Evolutionary conservation across 176 grass and related monocot genomes (phyloP), one percentile per base, ranked within the genome.

Genomic region (Musa acuminata): DNA sequence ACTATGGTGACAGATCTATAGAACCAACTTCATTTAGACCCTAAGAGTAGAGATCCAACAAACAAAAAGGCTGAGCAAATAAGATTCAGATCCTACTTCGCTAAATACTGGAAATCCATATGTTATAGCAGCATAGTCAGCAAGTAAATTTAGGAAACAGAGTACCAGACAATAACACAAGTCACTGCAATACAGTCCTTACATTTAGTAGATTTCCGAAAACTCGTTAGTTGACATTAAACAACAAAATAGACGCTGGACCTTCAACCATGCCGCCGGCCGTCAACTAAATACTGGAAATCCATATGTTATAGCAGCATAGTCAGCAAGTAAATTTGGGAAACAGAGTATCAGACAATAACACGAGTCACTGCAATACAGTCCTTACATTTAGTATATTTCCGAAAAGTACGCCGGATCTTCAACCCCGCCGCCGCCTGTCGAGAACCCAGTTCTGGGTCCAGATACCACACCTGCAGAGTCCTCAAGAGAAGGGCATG

Each of bases 401-500:
- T 27, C 26, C 26, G 26, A 27, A 27, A 27, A 27, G 26, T 27
- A 77, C 63, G 55, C 53, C 17, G 55, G 55, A 26, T 17, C 77
- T 54, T 53, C 13, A 67, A 53, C 6, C 64, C 57, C 64, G 78
- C 83, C 83, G 77, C 83, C 83, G 83, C 53, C 78, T 64, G 11
- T 85, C 83, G 48, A 85, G 83, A 50, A 85, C 83, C 78, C 83
- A 85, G 35, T 85, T 85, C 83, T 85, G 83, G 72, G 80, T 77
- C 78, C 78, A 81, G 78, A 85, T 2, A 85, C 21, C 49, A 43
- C 48, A 80, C 72, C 62, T 51, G 35, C 26, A 14, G 26, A 23
- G 53, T 81, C 78, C 52, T 65, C 16, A 70, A 49, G 43, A 21
- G 16, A 3, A 72, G 3, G 49, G 54, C 64, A 82, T 6, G 53